Evolutionary conservation across 2,329 filamentous ascomycete genomes (phyloP).

Genomic region (Seiridium unicorne): DNA sequence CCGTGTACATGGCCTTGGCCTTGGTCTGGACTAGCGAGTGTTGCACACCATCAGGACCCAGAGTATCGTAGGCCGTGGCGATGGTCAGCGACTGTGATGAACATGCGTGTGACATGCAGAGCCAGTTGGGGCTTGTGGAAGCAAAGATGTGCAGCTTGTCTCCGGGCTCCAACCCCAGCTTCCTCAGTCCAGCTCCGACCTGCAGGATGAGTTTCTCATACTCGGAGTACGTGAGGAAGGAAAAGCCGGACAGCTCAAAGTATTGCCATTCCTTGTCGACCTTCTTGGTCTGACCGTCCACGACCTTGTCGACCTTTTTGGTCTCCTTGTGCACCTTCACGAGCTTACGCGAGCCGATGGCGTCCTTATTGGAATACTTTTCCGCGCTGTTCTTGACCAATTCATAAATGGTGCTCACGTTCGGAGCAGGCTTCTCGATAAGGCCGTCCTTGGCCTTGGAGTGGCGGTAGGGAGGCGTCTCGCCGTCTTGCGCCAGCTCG

Average conservation of each 20-base stretch:
- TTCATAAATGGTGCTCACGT: slow-evolving; percentile 76
- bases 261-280: slow-evolving; percentile 91
- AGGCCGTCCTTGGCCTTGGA: slow-evolving; percentile 69
- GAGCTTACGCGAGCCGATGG: slow-evolving; percentile 70
- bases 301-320: slow-evolving; percentile 85
- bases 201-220: slow-evolving; percentile 70
- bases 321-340: slow-evolving; percentile 77
- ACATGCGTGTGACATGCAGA: slow-evolving; percentile 74
- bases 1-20: slow-evolving; percentile 81
- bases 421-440: slow-evolving; percentile 61
- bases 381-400: slow-evolving; percentile 69
- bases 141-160: slow-evolving; percentile 81
- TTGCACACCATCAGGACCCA: slow-evolving; percentile 79
- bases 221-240: slow-evolving; percentile 75
- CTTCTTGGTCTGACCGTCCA: slow-evolving; percentile 76
- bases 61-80: slow-evolving; percentile 92
- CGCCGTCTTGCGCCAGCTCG: slow-evolving; percentile 68
- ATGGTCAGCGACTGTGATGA: slow-evolving; percentile 85
- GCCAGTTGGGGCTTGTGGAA: slow-evolving; percentile 82
- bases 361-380: slow-evolving; percentile 60
- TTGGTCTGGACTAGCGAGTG: slow-evolving; percentile 83
- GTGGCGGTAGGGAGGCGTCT: slow-evolving; percentile 81
- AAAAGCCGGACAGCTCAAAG: slow-evolving; percentile 78
- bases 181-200: slow-evolving; percentile 70
- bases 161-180: slow-evolving; percentile 66